Base-by-base conservation (phyloP, 208 protist genomes). In the Leishmania turanica region DNA sequence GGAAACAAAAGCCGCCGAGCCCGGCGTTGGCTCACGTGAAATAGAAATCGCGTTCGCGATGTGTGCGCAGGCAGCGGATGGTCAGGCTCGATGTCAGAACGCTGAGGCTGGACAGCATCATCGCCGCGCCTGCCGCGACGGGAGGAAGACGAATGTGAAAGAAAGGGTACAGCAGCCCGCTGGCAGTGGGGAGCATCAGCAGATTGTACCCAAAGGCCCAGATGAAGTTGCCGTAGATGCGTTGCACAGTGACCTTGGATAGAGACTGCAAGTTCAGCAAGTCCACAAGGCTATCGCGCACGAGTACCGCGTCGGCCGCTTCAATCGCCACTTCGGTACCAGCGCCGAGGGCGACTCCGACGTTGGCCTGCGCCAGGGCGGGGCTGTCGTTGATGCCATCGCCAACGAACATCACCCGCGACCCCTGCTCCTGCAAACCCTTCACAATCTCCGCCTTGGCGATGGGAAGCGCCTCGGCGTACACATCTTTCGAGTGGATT, bases 301-400 rank as follows among this genome's bases (percentile, higher is more conserved):
- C 79, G 15, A 97, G 92, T 54, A 98, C 93, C 9, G 85, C 94
- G 66, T 97, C 93, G 13, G 96, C 94, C 2, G 93, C 86, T 72
- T 97, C 93, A 47, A 96, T 93, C 31, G 95, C 94, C 34, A 97
- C 88, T 47, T 96, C 88, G 11, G 93, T 98, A 45, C 95, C 95
- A 11, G 90, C 91, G 9, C 94, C 93, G n/a, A 98, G 87, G 21
- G 96, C 93, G 27, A 98, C 91, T 31, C 96, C 96, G 56, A 98
- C 90, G 84, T 97, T 76, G 6, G 95, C 92, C 83, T 96, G 92
- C n/a, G 90, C 89, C 42, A 98, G 81, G 11, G 96, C 96, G 4
- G 95, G 91, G 64, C 87, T 91, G 88, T 98, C 96, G 84, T 98
- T 98, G 84, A 98, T 97, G 78, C 96, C 96, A 75, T 98, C 96